Conservation (phyloP, 257 asterid genomes). For the Ligustrum vulgare region DNA sequence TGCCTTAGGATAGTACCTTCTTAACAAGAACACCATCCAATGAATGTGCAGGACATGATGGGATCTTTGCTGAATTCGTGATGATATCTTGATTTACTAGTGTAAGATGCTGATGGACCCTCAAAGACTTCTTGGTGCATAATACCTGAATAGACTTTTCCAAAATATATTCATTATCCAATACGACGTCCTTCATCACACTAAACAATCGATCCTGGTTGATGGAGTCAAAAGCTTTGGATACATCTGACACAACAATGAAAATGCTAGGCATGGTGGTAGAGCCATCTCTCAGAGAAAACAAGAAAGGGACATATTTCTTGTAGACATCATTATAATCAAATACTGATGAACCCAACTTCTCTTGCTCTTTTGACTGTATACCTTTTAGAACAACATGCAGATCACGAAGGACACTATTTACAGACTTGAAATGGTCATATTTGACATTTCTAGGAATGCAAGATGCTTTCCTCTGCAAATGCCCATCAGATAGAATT, state of each 20-base stretch:
- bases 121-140: constrained; percentile 47
- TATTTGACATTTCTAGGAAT: constrained; percentile 22
- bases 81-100: constrained; percentile 34
- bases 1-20: constrained; percentile 49
- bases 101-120: constrained; percentile 42
- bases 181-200: constrained; percentile 60
- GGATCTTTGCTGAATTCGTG: constrained; percentile 29
- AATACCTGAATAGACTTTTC: constrained; percentile 53
- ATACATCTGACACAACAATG: constrained; percentile 79
- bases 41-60: constrained; percentile 33
- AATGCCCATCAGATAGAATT: constrained; percentile 21
- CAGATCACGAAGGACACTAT: constrained; percentile 59
- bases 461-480: constrained; percentile 19
- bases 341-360: constrained; percentile 86
- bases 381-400: constrained; percentile 68
- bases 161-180: constrained; percentile 54
- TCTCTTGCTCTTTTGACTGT: constrained; percentile 51
- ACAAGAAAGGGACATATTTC: constrained; percentile 63
- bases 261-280: constrained; percentile 46
- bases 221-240: constrained; percentile 83
- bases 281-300: constrained; percentile 42
- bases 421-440: constrained; percentile 55
- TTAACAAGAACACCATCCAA: constrained; percentile 53
- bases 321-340: constrained; percentile 76
- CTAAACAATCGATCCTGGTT: constrained; percentile 68